Conservation (phyloP, 129 eudicot genomes). For the Chrysanthemum seticuspe region DNA sequence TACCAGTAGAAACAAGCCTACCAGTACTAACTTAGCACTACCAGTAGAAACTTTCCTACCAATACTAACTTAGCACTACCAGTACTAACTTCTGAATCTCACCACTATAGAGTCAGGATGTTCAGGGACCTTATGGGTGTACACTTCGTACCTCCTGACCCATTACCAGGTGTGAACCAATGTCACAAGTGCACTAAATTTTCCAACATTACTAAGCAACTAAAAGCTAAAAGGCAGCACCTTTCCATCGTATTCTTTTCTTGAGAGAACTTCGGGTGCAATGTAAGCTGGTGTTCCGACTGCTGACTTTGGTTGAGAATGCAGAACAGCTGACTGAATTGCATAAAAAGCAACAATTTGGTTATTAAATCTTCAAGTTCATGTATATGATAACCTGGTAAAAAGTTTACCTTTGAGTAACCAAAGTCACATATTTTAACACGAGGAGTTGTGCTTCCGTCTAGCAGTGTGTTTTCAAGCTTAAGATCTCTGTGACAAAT, state of each 20-base stretch:
- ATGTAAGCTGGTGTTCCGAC: conserved; percentile 86
- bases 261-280: conserved; percentile 72
- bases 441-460: conserved; percentile 71
- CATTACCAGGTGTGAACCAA: too few species aligned
- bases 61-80: too few species aligned
- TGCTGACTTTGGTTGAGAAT: conserved; percentile 82
- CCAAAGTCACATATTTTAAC: conserved; percentile 85
- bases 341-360: conserved; percentile 8
- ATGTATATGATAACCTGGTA: background rate
- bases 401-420: conserved; percentile 59
- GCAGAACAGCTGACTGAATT: conserved; percentile 61
- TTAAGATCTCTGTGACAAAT: conserved; percentile 82
- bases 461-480: conserved; percentile 70
- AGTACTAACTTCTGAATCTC: too few species aligned
- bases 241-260: conserved; percentile 73
- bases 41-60: too few species aligned
- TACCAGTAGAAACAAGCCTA: too few species aligned
- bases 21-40: too few species aligned
- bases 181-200: too few species aligned
- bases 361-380: background rate
- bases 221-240: conserved; percentile 34
- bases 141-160: too few species aligned
- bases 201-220: background rate
- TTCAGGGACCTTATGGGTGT: too few species aligned
- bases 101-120: too few species aligned